These are phyloP conservation scores for Plasmodium vinckei DNA, from an alignment of 169 alveolate genomes.

Conservation along the genomic window DNA sequence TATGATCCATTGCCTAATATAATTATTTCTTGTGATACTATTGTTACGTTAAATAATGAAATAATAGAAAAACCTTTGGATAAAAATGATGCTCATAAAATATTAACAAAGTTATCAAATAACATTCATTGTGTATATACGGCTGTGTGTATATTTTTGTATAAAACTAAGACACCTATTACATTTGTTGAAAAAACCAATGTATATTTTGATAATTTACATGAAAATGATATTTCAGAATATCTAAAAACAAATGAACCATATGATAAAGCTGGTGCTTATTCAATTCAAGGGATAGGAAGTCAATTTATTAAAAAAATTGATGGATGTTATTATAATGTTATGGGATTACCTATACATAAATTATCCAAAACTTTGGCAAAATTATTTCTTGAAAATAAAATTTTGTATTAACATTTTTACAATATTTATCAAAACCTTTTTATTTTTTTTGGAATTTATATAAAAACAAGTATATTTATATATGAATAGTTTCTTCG, in stretches of 20 bases:
- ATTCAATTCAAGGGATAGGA: conserved; percentile 80
- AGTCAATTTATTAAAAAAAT: conserved; percentile 79
- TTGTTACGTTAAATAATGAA: conserved; percentile 71
- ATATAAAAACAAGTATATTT: too few species aligned
- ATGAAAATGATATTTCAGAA: conserved; percentile 79
- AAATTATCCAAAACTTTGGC: conserved; percentile 67
- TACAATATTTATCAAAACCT: too few species aligned
- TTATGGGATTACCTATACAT: conserved; percentile 83
- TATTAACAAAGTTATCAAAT: conserved; percentile 71
- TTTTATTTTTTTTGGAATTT: too few species aligned
- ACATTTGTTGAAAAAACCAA: conserved; percentile 76
- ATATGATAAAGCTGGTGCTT: conserved; percentile 79
- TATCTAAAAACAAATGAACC: conserved; percentile 76
- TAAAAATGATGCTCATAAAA: conserved; percentile 79
- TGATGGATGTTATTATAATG: conserved; percentile 82
- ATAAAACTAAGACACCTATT: conserved; percentile 58
- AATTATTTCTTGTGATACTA: conserved; percentile 81
- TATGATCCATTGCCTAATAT: conserved; percentile 50
- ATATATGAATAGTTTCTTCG: too few species aligned
- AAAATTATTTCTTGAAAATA: conserved; percentile 19
- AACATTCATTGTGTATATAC: conserved; percentile 78
- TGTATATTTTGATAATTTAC: conserved; percentile 78
- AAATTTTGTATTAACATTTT: background rate
- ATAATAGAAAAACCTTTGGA: conserved; percentile 84
- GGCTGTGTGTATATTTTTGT: conserved; percentile 80